Evolutionary conservation across 768 basidiomycete species (phyloP), one percentile per base, ranked within the genome.

Genomic region (Pleurotus cornucopiae): DNA sequence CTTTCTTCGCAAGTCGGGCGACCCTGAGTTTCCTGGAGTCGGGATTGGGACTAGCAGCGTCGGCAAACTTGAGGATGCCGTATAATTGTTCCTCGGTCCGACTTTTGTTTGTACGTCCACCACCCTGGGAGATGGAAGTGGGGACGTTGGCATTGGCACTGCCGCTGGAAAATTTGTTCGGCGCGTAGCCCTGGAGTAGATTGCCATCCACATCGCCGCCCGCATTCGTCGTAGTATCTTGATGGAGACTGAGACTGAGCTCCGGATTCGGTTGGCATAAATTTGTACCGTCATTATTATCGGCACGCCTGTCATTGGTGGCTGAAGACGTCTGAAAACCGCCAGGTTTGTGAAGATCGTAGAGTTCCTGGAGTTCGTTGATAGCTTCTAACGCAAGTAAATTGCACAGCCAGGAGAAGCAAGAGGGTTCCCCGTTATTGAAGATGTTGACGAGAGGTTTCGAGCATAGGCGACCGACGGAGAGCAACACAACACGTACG

Each of bases 1-100:
- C 82, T 58, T 81, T 81, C 44, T 67, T 69, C 18, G 73, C 76
- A 26, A 82, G 71, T 43, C 66, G 69, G 58, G 62, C 64, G 56
- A 77, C 65, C 53, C 78, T 71, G 44, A 60, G 60, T 37, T 54
- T 56, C 37, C 41, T 57, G 48, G 34, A 49, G 56, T 57, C 26
- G 53, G 56, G 57, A 54, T 54, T 39, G 45, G 51, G 9, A 43
- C 54, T 57, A 49, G 11, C 34, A 55, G 13, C 37, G 48, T 38
- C 46, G 48, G 44, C 30, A 34, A 34, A 34, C 30, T 34, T 34
- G 30, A 9, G 30, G 30, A 34, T 34, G 30, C 30, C 30, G 9
- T 34, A 39, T 40, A 34, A 43, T 12, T 39, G 41, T 54, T 53
- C 26, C 49, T 47, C 44, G 57, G 54, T 46, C 57, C 30, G 30